These are phyloP conservation scores for Oxytropis ochrocephala DNA, from an alignment of 306 rosid genomes.

Conservation along the genomic window DNA sequence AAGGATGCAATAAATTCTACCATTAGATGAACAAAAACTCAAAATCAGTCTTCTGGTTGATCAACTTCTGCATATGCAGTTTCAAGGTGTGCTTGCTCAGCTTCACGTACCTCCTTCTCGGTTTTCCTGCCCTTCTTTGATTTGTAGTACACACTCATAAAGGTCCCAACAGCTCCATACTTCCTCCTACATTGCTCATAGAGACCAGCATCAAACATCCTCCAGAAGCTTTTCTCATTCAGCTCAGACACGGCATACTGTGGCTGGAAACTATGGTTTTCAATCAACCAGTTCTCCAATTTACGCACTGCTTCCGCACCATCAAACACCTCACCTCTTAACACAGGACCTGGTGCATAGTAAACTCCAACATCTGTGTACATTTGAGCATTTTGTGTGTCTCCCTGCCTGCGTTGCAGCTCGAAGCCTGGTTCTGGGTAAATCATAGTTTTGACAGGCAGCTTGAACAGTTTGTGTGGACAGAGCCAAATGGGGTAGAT, in stretches of 20 bases:
- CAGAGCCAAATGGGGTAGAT: slow-evolving; percentile 96
- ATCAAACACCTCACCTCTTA: slow-evolving; percentile 89
- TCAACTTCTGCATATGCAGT: slow-evolving; percentile 73
- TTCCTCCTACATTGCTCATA: slow-evolving; percentile 72
- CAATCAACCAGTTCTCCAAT: slow-evolving; percentile 83
- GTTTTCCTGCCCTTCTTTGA: slow-evolving; percentile 96
- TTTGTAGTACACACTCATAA: slow-evolving; percentile 96
- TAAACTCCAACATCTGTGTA: slow-evolving; percentile 91
- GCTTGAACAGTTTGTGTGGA: slow-evolving; percentile 78
- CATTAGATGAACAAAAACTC: slow-evolving; percentile 1
- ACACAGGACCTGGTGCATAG: slow-evolving; percentile 89
- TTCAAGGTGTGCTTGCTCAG: slow-evolving; percentile 83
- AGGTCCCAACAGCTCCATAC: slow-evolving; percentile 87
- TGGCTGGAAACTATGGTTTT: slow-evolving; percentile 89
- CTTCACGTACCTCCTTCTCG: slow-evolving; percentile 96
- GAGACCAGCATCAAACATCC: slow-evolving; percentile 81
- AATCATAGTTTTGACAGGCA: slow-evolving; percentile 68
- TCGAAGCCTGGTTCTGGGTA: slow-evolving; percentile 92
- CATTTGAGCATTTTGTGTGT: slow-evolving; percentile 83
- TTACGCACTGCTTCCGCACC: slow-evolving; percentile 73
- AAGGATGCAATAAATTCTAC: slow-evolving; percentile 14
- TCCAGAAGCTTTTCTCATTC: slow-evolving; percentile 83
- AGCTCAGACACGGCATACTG: slow-evolving; percentile 94
- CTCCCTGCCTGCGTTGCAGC: slow-evolving; percentile 83
- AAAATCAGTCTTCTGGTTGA: slow-evolving; percentile 42